phyloP scores from a whole-genome alignment of 129 eudicot genomes.

The Gnaphalium uliginosum region DNA sequence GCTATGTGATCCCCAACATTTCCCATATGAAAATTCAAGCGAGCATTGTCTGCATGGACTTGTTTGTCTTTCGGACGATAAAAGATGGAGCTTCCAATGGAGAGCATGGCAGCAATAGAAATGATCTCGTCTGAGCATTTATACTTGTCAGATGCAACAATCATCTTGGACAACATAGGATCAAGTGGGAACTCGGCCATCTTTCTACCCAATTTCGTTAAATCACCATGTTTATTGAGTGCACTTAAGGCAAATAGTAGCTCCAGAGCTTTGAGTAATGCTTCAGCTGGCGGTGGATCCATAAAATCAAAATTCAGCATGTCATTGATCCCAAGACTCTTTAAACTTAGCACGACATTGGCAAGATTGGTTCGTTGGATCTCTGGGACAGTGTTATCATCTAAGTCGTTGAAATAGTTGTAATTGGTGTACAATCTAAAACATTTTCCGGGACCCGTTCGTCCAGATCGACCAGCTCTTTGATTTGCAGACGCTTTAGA shows the following conservation, averaged over 20 bases:
- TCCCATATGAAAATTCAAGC: slow-evolving; percentile 89
- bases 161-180: slow-evolving; percentile 97
- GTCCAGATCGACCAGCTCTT: slow-evolving; percentile 94
- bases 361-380: slow-evolving; percentile 94
- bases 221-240: slow-evolving; percentile 84
- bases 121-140: slow-evolving; percentile 92
- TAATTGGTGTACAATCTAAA: slow-evolving; percentile 78
- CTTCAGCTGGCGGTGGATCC: slow-evolving; percentile 98
- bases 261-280: slow-evolving; percentile 85
- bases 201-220: slow-evolving; percentile 91
- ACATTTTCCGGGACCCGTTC: slow-evolving; percentile 95
- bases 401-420: slow-evolving; percentile 77
- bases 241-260: slow-evolving; percentile 87
- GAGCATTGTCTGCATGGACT: slow-evolving; percentile 97
- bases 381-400: slow-evolving; percentile 94
- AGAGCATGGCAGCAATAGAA: slow-evolving; percentile 93
- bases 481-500: slow-evolving; percentile 98
- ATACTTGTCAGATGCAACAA: slow-evolving; percentile 96
- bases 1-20: slow-evolving; percentile 98
- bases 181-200: slow-evolving; percentile 99
- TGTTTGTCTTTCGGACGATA: slow-evolving; percentile 98
- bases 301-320: slow-evolving; percentile 85
- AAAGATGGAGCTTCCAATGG: slow-evolving; percentile 90
- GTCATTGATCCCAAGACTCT: slow-evolving; percentile 93
- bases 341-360: slow-evolving; percentile 78